phyloP scores from a whole-genome alignment of 148 eudicot species.

The Vaccinium vitisidaea region DNA sequence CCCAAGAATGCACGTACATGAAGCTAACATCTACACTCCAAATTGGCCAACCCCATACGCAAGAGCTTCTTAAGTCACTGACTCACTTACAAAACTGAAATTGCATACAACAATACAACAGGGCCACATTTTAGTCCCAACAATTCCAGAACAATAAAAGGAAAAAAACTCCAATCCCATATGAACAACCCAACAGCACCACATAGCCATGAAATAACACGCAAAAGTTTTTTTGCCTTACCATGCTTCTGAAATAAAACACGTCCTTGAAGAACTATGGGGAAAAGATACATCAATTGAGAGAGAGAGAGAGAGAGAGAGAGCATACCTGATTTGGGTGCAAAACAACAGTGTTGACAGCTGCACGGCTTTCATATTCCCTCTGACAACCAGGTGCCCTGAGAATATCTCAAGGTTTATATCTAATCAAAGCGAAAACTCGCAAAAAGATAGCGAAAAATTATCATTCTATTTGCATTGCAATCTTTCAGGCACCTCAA shows the following conservation, averaged over 20 bases:
- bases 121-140: background rate
- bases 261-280: background rate
- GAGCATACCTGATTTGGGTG: constrained; percentile 89
- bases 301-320: background rate
- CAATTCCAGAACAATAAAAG: background rate
- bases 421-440: constrained; percentile 8
- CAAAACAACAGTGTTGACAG: constrained; percentile 94
- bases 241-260: background rate
- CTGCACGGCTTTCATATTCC: constrained; percentile 99
- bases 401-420: background rate
- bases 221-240: background rate
- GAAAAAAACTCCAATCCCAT: background rate
- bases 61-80: background rate
- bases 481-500: constrained; percentile 48
- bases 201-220: background rate
- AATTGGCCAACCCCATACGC: background rate
- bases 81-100: background rate
- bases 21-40: background rate
- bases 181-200: background rate
- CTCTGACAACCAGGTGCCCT: constrained; percentile 98
- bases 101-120: background rate
- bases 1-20: background rate
- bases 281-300: background rate
- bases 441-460: background rate
- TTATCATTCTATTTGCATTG: background rate